Base-by-base conservation (phyloP, 2,329 filamentous ascomycete genomes). In the Dryadomyces quercus-mongolicae region DNA sequence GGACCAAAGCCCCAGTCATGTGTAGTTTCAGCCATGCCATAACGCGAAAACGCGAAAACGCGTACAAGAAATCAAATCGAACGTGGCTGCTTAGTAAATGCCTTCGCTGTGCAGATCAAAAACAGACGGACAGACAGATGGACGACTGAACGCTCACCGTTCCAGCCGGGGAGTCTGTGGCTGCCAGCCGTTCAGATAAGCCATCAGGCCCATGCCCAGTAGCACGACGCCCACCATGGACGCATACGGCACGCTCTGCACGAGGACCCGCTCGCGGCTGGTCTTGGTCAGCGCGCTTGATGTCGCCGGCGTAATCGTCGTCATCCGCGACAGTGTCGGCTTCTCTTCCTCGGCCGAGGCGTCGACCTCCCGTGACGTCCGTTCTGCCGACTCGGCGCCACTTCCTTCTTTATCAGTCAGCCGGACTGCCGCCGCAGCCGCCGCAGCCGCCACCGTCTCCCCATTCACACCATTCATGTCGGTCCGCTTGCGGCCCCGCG, bases 111-210 rank as follows among this genome's bases (percentile, higher is more conserved):
- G 42, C 16, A 12, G 42, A 44, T 9, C 15, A 20, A 13, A 22
- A 22, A 36, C 34, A 16, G n/a, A n/a, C n/a, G n/a, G n/a, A 9
- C n/a, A 5, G 16, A 15, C 49, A 40, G 3, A 12, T 5, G 12
- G 2, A 16, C 21, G 8, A 3, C 40, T 21, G 3, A 15, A 20
- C 38, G 16, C 20, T 56, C 58, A 71, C 53, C 63, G 65, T 42
- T 69, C 66, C 47, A 69, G 57, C 51, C 65, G 68, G 22, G 53
- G 38, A 67, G 56, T 66, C 55, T 72, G 69, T 31, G 71, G 64
- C 62, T 89, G 85, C 86, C 86, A 92, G 52, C 85, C 85, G 64
- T 93, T 93, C 61, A 93, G 76, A 68, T 90, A 91, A 45, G 86
- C 86, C 88, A 93, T 93, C 59, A 93, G 67, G 15, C 88, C 86